Percentiles rank a stretch among this genome's conserved stretches.
These are phyloP conservation scores for Cenchrus americanus DNA, from an alignment of 176 grass and related monocot genomes.

Conservation along the genomic window DNA sequence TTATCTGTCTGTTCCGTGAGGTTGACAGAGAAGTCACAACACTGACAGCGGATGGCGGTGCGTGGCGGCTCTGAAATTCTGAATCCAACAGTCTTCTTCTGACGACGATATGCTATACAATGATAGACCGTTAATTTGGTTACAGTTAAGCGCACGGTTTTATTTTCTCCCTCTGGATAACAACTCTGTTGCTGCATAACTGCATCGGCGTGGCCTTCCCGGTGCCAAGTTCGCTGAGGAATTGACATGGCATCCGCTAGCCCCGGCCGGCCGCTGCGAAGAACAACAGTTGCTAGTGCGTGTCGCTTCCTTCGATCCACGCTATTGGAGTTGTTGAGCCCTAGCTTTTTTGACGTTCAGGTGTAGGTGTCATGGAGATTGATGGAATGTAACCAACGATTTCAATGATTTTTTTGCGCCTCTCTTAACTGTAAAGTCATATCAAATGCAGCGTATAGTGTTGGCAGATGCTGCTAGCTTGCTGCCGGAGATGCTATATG, in stretches of 20 bases:
- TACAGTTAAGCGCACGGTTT: not conserved
- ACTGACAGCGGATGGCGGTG: not conserved
- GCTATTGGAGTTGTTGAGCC: conserved; percentile 44
- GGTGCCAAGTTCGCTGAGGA: conserved; percentile 38
- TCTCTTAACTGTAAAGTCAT: conserved; percentile 19
- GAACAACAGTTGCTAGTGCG: conserved; percentile 4
- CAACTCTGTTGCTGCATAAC: not conserved
- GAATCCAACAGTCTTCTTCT: not conserved
- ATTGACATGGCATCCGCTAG: conserved; percentile 38
- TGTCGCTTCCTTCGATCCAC: not conserved
- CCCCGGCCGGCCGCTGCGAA: not conserved
- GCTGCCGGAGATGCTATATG: not conserved
- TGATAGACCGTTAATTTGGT: conserved; percentile 8
- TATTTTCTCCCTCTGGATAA: not conserved
- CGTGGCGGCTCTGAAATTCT: not conserved
- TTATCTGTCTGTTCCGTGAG: not conserved
- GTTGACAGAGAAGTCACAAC: conserved; percentile 22
- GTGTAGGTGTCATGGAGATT: conserved; percentile 36
- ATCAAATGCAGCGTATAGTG: not conserved
- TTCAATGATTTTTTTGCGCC: not conserved
- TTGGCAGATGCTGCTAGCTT: not conserved
- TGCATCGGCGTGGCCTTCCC: conserved; percentile 9
- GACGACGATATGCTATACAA: not conserved
- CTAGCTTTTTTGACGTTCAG: conserved; percentile 31
- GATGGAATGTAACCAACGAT: not conserved